Base-by-base conservation (phyloP, 306 rosid species). In the Benincasa hispida region DNA sequence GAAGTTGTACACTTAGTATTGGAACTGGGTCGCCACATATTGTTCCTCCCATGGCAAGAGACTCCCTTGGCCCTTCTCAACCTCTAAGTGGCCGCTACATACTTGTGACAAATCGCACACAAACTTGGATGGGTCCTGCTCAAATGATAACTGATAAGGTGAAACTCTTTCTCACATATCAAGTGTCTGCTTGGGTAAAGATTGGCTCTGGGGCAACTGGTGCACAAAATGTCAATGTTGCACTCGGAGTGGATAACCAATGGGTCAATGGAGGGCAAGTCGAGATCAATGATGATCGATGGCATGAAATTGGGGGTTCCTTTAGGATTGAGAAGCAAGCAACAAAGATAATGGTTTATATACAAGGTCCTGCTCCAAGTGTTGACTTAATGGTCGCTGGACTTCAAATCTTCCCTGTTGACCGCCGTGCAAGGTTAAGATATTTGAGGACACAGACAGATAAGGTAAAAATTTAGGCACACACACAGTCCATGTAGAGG, bases 61-160 rank as follows among this genome's bases (percentile, higher is more conserved):
- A 91, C 32, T 86, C 95, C 77, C 95, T 94, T 30, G 97, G 97
- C 30, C 84, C 87, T 74, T 87, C 86, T 78, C 90, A 89, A 78
- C 85, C 96, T 21, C 74, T 90, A 28, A 94, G 93, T 18, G 93
- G 97, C 21, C 87, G 84, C 59, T 89, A 77, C 77, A 88, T 91
- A 48, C 93, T 81, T 39, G 95, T 88, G 72, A 88, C 96, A 13
- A 91, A 91, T 10, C 96, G 97, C 57, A 88, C 97, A 1, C 95
- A 94, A 76, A 91, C 91, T 74, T 94, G 95, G 95, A 91, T 91
- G 97, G 98, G 98, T 72, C 98, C 98, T 68, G 90, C 96, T 77
- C 97, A 91, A 80, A 84, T 88, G 81, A 90, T 94, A 65, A 88
- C 95, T 25, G 93, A 94, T 63, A 94, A 84, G 84, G 34, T 94